These are phyloP conservation scores for Termitomyces sp. DNA, from an alignment of 768 basidiomycete species.

Conservation along the genomic window DNA sequence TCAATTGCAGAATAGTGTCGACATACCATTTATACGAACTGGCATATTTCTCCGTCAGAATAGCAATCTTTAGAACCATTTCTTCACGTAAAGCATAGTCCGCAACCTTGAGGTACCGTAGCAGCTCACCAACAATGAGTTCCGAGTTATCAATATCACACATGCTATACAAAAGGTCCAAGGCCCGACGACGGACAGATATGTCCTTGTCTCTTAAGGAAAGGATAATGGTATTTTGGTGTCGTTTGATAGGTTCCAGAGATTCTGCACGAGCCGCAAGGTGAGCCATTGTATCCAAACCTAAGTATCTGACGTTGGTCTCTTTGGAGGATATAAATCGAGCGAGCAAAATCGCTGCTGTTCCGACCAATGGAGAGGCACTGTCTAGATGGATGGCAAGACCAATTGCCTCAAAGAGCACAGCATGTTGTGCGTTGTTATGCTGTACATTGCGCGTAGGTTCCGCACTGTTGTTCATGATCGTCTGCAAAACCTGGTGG, in stretches of 20 bases:
- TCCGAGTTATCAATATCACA: slow-evolving; percentile 98
- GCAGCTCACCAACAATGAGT: slow-evolving; percentile 90
- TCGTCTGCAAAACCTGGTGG: slow-evolving; percentile 79
- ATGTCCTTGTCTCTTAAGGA: slow-evolving; percentile 97
- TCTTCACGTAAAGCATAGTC: slow-evolving; percentile 97
- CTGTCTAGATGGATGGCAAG: slow-evolving; percentile 95
- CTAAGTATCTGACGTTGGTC: slow-evolving; percentile 97
- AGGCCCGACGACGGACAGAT: slow-evolving; percentile 87
- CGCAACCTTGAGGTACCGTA: slow-evolving; percentile 92
- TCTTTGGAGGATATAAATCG: slow-evolving; percentile 97
- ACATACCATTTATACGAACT: slow-evolving; percentile 99
- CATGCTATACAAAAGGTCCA: slow-evolving; percentile 98
- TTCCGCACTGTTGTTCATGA: slow-evolving; percentile 90
- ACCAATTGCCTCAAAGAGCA: slow-evolving; percentile 97
- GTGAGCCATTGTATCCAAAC: slow-evolving; percentile 97
- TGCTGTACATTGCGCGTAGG: slow-evolving; percentile 94
- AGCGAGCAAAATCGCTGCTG: slow-evolving; percentile 87
- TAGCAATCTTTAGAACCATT: slow-evolving; percentile 98
- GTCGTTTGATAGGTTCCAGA: slow-evolving; percentile 88
- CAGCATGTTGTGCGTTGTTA: slow-evolving; percentile 96
- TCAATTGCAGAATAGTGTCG: slow-evolving; percentile 93
- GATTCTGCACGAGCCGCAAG: slow-evolving; percentile 92
- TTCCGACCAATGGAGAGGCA: slow-evolving; percentile 82
- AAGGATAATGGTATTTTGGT: slow-evolving; percentile 93
- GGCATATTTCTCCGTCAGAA: slow-evolving; percentile 98